Base-by-base conservation (phyloP, 2,329 filamentous ascomycete species). In the Cadophora sp. region DNA sequence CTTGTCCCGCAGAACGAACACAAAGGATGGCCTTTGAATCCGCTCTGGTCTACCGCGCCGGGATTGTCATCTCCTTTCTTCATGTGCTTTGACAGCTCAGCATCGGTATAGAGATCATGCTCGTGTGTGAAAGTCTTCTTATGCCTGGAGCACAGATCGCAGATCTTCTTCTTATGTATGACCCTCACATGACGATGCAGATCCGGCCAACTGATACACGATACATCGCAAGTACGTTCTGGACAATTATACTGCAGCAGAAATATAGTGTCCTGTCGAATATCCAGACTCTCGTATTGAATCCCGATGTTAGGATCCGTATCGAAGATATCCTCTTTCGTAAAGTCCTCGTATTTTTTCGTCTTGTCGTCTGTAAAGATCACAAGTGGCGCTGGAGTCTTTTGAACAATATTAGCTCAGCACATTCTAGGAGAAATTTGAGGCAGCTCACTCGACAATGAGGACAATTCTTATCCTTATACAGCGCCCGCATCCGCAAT, bases 101-200 rank as follows among this genome's bases (percentile, higher is more conserved):
- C 87, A 70, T 89, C 86, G 0, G 92, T 91, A 79, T 97, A 98
- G 1, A 99, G 85, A 71, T 97, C 93, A 78, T 99, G 96, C 80
- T 99, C 96, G 80, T 99, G 96, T 0, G 96, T 97, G 75, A 99
- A 99, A 40, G 97, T 94, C 77, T 97, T 97, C 81, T 99, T 99
- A 83, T 97, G 94, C 69, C 94, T 85, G 7, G 94, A 92, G 80
- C 94, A 97, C 12, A 97, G 84, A 79, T 97, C 93, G 80, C 92
- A 97, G 91, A 97, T 94, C 78, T 92, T 90, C 81, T 95, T 97
- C 72, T 90, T 86, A 82, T 99, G 96, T 67, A 86, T 87, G 63
- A 84, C 88, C 77, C 91, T 92, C 66, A 97, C 95, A 83, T 99
- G 92, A 51, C 89, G 85, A 78, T 94, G 91, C 66, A 94, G 80